Base-by-base conservation (phyloP, 305 asterid species). In the Ajuga reptans region DNA sequence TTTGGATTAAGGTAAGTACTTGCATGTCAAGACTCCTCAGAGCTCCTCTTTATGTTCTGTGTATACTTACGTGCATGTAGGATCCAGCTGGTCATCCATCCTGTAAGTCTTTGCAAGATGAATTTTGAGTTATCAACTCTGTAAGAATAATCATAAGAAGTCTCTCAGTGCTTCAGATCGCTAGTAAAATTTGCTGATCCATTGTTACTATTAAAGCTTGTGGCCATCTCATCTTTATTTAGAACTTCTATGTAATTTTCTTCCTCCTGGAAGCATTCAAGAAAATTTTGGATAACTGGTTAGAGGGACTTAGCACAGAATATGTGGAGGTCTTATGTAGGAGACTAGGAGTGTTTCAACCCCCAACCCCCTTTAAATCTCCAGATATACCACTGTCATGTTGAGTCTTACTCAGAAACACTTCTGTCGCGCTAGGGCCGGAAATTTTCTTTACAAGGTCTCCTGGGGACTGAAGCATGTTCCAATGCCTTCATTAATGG, bases 381-480 rank as follows among this genome's bases (percentile, higher is more conserved):
- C 31, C 10, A 16, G 17, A 24, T 33, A 54, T 34, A 45, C 43
- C 65, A 59, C 54, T 61, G 72, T 50, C 29, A 18, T 16, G 12
- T 71, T 9, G 36, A 43, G 21, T 72, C 78, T 72, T 75, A 72
- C 57, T 34, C 58, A 18, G 37, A 24, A 59, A 76, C 73, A 74
- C 18, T 62, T 65, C 29, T 69, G 57, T 73, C 59, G 57, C 64
- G 64, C 47, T 63, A 94, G 99, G 99, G 99, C 39, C 85, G 89
- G 9, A 94, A 94, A 69, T 94, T 91, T 79, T 94, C 99, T 58
- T 75, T 94, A 62, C 79, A 67, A 83, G 99, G 99, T 53, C 97
- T 94, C 69, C 80, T 94, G 82, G 96, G 98, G 65, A 68, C 86
- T 64, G 95, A 86, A 82, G 68, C 81, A 34, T 83, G 81, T 81